phyloP scores from a whole-genome alignment of 139 green algal species.

The Tetraselmis striata region DNA sequence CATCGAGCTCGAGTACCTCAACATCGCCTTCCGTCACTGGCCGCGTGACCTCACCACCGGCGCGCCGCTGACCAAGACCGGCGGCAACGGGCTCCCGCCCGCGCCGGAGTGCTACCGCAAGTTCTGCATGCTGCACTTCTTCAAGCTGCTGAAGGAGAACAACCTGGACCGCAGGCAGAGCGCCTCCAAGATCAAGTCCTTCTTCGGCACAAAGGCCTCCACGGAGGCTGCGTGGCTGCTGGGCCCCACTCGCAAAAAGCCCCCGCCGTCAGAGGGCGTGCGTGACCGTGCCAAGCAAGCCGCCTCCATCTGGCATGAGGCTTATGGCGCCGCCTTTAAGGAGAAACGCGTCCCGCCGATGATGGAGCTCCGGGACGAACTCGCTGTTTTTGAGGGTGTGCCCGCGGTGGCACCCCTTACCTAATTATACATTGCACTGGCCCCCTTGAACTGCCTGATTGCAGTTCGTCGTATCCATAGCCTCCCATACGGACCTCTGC shows the following conservation, averaged over 20 bases:
- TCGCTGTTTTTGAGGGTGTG: neutral
- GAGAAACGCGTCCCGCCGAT: neutral
- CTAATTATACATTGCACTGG: no score
- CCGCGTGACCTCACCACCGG: neutral
- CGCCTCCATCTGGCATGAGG: neutral
- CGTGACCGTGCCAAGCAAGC: neutral
- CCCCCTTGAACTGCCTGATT: no score
- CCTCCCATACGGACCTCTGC: no score
- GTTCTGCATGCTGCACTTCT: neutral
- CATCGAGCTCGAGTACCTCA: neutral
- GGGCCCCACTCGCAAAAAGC: neutral
- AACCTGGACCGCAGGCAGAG: neutral
- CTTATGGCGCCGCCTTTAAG: neutral
- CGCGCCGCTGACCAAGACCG: neutral
- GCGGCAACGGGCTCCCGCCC: neutral
- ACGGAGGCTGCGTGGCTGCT: neutral
- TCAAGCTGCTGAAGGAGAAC: neutral
- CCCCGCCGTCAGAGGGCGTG: neutral
- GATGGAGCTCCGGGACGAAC: neutral
- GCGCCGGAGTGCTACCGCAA: neutral
- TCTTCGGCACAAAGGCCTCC: neutral
- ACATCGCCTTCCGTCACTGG: neutral
- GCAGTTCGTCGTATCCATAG: no score
- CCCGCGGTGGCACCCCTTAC: no score
- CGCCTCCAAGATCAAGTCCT: neutral